Base-by-base conservation (phyloP, 306 rosid species). In the Prunus kanzakura region DNA sequence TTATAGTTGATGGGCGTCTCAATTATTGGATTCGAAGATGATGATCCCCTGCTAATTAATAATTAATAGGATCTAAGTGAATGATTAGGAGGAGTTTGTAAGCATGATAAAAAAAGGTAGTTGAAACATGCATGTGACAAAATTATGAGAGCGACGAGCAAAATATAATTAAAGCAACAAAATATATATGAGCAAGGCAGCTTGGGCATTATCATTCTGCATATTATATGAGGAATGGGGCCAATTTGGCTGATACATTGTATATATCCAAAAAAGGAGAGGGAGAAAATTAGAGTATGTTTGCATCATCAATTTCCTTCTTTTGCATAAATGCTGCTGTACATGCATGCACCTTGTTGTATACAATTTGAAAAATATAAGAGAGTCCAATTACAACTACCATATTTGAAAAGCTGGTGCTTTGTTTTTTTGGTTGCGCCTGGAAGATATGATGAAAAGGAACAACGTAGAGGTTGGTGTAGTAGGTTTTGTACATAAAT, bases 71-170 rank as follows among this genome's bases (percentile, higher is more conserved):
- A 84, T 84, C 90, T 73, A 72, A 80, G 82, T 88, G 80, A 81
- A 88, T 86, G 86, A 84, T 86, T 82, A 84, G 82, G 74, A 76
- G 79, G 74, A 76, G 79, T 27, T 84, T 75, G 66, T 65, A 74
- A 75, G 64, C 45, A 76, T 72, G 69, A 35, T 32, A 43, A 76
- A 83, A 82, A 84, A 77, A 20, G 62, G 78, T 72, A 57, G 89
- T 78, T 49, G 79, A 50, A 72, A 41, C 51, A 74, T 83, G 83
- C 88, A 85, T 89, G 91, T 87, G 91, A 76, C 73, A 69, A 60
- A 58, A 6, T 81, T 49, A 69, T 49, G 84, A 67, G 47, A 85
- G 60, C 9, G 29, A 63, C 70, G 67, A 72, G 64, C 69, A 61
- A 45, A 58, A 18, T 70, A 50, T 54, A 81, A 77, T 55, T 23